Evolutionary conservation across 129 eudicot genomes (phyloP), one percentile per base, ranked within the genome.

Genomic region (Flaveria bidentis): DNA sequence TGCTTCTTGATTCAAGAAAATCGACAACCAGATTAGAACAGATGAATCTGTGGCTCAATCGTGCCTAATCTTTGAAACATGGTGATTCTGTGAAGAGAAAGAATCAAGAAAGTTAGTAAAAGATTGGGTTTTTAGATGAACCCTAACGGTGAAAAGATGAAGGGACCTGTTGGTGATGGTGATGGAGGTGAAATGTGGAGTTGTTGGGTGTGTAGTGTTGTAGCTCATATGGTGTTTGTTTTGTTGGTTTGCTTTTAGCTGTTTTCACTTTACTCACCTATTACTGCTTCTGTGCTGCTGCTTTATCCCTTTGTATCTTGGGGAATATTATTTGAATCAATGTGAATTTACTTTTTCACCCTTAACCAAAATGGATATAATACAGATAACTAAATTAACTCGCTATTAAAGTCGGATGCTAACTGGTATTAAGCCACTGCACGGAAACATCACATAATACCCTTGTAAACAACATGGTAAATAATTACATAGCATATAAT

Each of bases 31-130:
- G 5, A 7, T 39, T 4, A 15, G 22, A 18, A 17, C 41, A 36
- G 41, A 36, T 36, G 41, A 36, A 36, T 36, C 41, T 36, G 41
- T 58, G 9, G 4, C 26, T n/a, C 6, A 49, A 82, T 85, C 52
- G 89, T 85, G 0, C 89, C 86, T 53, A 85, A 53, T 69, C 82
- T 72, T 44, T 72, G 78, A 72, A 82, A 86, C 87, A 83, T 83
- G 62, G 30, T 69, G 63, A 71, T 51, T 58, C 76, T 78, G 52
- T 70, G 69, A 2, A 71, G 45, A 20, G 26, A 53, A 52, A 66
- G 75, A 46, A 41, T 26, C 55, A 72, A 28, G 25, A 62, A 61
- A 36, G 72, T 60, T 61, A 64, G 55, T 39, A 69, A 77, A 77
- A 26, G 75, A 70, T 46, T 57, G 41, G 16, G 4, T 46, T 46